phyloP scores from a whole-genome alignment of 208 protist genomes.

The Spongospora subterranea region DNA sequence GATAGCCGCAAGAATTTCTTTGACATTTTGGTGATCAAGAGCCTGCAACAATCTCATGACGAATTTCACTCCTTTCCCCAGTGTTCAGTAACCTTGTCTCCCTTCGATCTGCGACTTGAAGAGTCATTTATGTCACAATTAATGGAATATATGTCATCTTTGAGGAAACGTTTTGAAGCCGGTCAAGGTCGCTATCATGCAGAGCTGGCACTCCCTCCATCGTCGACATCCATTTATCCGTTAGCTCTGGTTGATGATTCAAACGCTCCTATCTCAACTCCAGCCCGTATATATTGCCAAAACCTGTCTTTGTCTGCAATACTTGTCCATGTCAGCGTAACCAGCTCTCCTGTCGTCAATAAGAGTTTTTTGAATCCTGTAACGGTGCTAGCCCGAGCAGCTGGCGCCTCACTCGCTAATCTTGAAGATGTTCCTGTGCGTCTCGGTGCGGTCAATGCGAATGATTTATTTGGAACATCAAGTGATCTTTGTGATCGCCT shows the following conservation, averaged over 20 bases:
- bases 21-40: neutral
- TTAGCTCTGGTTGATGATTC: neutral
- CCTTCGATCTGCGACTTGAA: constrained; percentile 23
- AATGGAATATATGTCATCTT: neutral
- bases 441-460: neutral
- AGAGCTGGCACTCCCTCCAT: neutral
- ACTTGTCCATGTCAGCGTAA: neutral
- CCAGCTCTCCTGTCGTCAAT: neutral
- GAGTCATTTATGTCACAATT: neutral
- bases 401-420: constrained; percentile 43
- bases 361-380: neutral
- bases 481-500: neutral
- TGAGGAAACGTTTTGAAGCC: neutral
- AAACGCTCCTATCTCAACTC: neutral
- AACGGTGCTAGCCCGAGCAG: neutral
- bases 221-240: too few species aligned
- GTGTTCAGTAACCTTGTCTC: neutral
- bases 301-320: neutral
- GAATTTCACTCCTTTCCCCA: constrained; percentile 1
- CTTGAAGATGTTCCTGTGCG: constrained; percentile 11
- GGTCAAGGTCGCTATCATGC: neutral
- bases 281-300: neutral
- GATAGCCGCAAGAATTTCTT: neutral
- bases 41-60: constrained; percentile 12
- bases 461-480: neutral